Evolutionary conservation across 805 yeast species (phyloP), one percentile per base, ranked within the genome.

Genomic region (Candida caryicola): DNA sequence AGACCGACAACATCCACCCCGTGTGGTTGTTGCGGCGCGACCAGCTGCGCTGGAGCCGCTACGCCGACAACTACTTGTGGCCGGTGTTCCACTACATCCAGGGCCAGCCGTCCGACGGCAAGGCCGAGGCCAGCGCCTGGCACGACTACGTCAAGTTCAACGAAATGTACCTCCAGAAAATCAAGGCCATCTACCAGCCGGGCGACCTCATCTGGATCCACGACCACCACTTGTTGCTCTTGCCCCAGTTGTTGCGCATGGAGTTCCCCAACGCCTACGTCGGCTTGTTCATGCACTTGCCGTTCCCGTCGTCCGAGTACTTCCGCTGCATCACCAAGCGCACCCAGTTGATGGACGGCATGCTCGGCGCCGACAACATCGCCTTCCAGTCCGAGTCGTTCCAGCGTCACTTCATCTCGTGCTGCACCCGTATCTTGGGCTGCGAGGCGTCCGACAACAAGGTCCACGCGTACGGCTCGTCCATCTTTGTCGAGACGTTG

Each of bases 241-340:
- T 90, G 41, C 97, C 97, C 2, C 93, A 84, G 55, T 71, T 90
- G 60, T 64, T 90, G 46, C 74, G 95, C 48, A 81, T 82, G 84
- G 79, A 76, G 52, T 70, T 83, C 34, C 87, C 87, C 2, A 77
- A 82, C 40, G 85, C 86, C 4, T 69, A 70, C 44, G 83, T 90
- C 47, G 93, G 91, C 10, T 77, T 85, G 37, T 89, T 77, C 60
- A 63, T 90, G 47, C 96, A 90, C 59, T 76, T 87, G 2, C 96
- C 97, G n/a, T 90, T 91, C 73, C 96, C 97, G 9, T 81, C 95
- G 17, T 82, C 89, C 13, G 99, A 93, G 62, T 89, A 90, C 59
- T 88, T 93, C 66, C 75, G 97, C 45, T 85, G 95, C 49, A 63
- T 95, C 25, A 81, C 96, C 27, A 85, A 85, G 61, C 76, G 99